Evolutionary conservation across 768 basidiomycete species (phyloP).

Genomic region (Daedalea quercina): DNA sequence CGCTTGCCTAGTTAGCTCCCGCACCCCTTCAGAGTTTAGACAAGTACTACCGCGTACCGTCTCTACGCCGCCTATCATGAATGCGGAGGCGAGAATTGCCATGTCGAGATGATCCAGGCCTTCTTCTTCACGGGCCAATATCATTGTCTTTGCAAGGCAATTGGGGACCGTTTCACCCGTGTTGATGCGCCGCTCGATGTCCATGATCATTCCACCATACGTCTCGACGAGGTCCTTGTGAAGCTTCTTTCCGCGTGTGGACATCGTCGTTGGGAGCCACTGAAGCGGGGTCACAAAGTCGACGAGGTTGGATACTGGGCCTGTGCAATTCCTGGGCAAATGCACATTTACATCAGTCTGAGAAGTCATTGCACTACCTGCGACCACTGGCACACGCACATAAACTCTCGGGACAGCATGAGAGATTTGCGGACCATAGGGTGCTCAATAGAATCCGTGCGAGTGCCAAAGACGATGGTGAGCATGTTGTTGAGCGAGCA

Average conservation of each 20-base stretch:
- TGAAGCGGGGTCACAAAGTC: constrained; percentile 41
- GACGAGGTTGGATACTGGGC: constrained; percentile 37
- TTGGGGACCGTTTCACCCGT: constrained; percentile 33
- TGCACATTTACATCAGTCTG: too few relatives aligned
- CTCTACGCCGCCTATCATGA: constrained; percentile 41
- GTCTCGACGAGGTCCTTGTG: constrained; percentile 31
- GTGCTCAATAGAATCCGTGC: constrained; percentile 32
- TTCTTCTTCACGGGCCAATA: constrained; percentile 23
- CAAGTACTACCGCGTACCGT: too few relatives aligned
- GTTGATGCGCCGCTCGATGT: constrained; percentile 30
- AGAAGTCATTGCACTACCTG: too few relatives aligned
- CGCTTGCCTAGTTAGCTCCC: too few relatives aligned
- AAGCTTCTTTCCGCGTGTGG: constrained; percentile 31
- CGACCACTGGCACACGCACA: too few relatives aligned
- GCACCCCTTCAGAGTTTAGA: too few relatives aligned
- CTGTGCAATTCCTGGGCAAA: too few relatives aligned
- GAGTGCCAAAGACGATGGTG: constrained; percentile 34
- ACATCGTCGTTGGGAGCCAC: constrained; percentile 31
- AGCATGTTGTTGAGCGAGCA: constrained; percentile 36
- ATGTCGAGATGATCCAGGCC: constrained; percentile 33
- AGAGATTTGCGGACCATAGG: constrained; percentile 32
- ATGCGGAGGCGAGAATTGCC: constrained; percentile 32
- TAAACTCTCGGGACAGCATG: constrained; percentile 36
- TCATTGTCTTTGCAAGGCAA: constrained; percentile 35
- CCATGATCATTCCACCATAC: constrained; percentile 33